A percentile compares a stretch with the other conserved stretches of the same genome.
phyloP scores from a whole-genome alignment of 2,329 filamentous ascomycete species.

The Hymenoscyphus salicellus region DNA sequence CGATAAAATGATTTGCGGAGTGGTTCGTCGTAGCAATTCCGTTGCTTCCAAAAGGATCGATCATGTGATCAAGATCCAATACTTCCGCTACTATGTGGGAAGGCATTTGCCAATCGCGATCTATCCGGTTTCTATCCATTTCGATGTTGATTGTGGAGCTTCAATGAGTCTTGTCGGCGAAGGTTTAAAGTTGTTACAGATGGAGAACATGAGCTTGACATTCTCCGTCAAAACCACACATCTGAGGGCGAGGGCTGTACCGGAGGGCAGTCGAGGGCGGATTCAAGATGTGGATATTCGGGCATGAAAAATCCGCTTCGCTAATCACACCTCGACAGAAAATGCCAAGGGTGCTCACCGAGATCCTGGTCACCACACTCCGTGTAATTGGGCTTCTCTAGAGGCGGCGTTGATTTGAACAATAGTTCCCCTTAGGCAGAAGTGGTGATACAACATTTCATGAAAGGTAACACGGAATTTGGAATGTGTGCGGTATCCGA shows the following conservation, averaged over 20 bases:
- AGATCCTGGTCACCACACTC: background rate
- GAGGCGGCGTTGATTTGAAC: background rate
- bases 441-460: background rate
- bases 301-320: background rate
- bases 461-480: background rate
- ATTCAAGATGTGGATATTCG: background rate
- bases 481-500: no score
- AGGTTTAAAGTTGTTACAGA: background rate
- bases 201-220: background rate
- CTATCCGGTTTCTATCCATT: background rate
- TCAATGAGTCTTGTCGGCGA: background rate
- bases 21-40: background rate
- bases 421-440: background rate
- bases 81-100: background rate
- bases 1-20: background rate
- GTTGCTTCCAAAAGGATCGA: background rate
- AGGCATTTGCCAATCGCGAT: background rate
- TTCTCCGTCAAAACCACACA: background rate
- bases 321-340: background rate
- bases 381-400: background rate
- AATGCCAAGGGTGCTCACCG: background rate
- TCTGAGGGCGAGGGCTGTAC: background rate
- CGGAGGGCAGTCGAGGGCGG: slow-evolving; percentile 1
- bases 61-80: background rate
- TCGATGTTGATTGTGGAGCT: background rate